phyloP scores from a whole-genome alignment of 768 basidiomycete genomes.

The Mycena galopus region DNA sequence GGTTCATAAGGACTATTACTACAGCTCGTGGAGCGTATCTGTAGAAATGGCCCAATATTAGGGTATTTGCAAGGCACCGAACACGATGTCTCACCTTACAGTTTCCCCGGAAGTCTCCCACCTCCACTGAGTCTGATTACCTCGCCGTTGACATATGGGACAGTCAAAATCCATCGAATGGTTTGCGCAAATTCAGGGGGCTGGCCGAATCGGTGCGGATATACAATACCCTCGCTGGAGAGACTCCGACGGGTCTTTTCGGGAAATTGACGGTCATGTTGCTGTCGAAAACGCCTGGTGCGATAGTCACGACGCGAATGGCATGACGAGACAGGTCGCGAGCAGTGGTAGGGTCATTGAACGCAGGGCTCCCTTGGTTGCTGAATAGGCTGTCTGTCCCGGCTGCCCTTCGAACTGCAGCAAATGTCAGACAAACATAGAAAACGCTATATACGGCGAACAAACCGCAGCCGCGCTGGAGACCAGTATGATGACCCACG shows the following conservation, averaged over 20 bases:
- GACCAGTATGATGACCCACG: conserved; percentile 71
- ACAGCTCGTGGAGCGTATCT: conserved; percentile 17
- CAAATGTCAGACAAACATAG: not conserved
- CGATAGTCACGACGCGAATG: conserved; percentile 67
- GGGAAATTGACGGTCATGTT: conserved; percentile 56
- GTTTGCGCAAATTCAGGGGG: conserved; percentile 66
- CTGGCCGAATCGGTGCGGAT: conserved; percentile 61
- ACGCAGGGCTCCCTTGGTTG: conserved; percentile 67
- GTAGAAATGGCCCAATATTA: not conserved
- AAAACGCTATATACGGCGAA: conserved; percentile 28
- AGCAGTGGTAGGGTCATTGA: conserved; percentile 73
- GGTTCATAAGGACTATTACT: not conserved
- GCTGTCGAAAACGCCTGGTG: conserved; percentile 67
- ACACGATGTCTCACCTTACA: conserved; percentile 12
- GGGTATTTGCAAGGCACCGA: not conserved
- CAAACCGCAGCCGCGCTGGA: conserved; percentile 67
- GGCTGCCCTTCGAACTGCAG: conserved; percentile 67
- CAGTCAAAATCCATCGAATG: conserved; percentile 62
- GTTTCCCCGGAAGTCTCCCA: conserved; percentile 31
- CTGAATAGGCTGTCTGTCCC: conserved; percentile 69
- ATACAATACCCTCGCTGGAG: conserved; percentile 56
- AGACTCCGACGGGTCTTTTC: conserved; percentile 53
- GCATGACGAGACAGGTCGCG: conserved; percentile 68
- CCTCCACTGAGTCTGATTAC: conserved; percentile 61
- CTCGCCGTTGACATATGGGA: conserved; percentile 69